A percentile compares a stretch with the other conserved stretches of the same genome.
phyloP scores from a whole-genome alignment of 2,329 filamentous ascomycete genomes.

The Trichoderma asperellum region DNA sequence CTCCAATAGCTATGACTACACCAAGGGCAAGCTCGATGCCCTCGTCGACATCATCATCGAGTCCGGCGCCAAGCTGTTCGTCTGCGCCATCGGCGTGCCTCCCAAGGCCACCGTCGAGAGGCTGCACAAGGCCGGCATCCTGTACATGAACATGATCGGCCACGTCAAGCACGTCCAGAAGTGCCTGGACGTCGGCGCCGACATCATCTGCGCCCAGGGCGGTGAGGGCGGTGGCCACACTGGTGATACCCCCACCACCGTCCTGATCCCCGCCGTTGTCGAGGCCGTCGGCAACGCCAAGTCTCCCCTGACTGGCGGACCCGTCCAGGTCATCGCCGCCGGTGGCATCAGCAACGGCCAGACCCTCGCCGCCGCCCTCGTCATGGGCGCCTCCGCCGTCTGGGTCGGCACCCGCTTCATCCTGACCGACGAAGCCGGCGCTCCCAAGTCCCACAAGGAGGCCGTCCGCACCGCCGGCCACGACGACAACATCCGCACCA shows the following conservation, averaged over 20 bases:
- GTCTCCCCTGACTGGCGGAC: slow-evolving; percentile 82
- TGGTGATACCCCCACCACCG: slow-evolving; percentile 86
- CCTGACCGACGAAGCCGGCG: slow-evolving; percentile 90
- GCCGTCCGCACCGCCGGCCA: slow-evolving; percentile 88
- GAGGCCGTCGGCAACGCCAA: slow-evolving; percentile 77
- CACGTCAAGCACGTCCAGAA: slow-evolving; percentile 99
- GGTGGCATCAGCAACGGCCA: slow-evolving; percentile 94
- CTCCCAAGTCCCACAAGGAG: slow-evolving; percentile 91
- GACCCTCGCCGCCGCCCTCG: slow-evolving; percentile 84
- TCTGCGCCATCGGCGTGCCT: slow-evolving; percentile 93
- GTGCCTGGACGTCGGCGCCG: slow-evolving; percentile 86
- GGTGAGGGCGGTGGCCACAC: slow-evolving; percentile 97
- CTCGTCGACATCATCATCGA: slow-evolving; percentile 92
- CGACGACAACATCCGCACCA: slow-evolving; percentile 94
- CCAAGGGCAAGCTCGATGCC: slow-evolving; percentile 95
- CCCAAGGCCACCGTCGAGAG: slow-evolving; percentile 86
- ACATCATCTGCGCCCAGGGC: slow-evolving; percentile 98
- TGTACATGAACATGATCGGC: slow-evolving; percentile 99
- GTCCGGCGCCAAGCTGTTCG: slow-evolving; percentile 88
- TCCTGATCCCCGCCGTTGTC: slow-evolving; percentile 92
- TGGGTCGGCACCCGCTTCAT: slow-evolving; percentile 98
- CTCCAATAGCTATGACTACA: slow-evolving; percentile 90
- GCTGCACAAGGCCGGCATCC: slow-evolving; percentile 82
- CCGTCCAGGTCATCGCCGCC: slow-evolving; percentile 89
- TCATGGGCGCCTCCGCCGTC: slow-evolving; percentile 88